A percentile compares a stretch with the other conserved stretches of the same genome.
phyloP scores from a whole-genome alignment of 139 green algal species.

The Astrephomene gubernaculifera region DNA sequence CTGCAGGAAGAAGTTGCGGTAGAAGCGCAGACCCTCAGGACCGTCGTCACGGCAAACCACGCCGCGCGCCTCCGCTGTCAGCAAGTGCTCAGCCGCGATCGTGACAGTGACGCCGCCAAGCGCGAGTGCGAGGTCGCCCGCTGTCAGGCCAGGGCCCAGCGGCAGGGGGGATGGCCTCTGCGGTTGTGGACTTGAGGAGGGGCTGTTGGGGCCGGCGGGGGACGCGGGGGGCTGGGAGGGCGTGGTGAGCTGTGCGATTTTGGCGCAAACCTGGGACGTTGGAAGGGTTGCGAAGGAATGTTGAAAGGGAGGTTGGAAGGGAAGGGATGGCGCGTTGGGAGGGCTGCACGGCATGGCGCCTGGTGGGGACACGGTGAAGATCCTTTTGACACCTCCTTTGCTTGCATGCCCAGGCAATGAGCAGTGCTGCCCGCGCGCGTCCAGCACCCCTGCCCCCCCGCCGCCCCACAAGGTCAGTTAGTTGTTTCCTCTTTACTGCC shows the following conservation, averaged over 20 bases:
- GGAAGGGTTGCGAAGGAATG: neutral
- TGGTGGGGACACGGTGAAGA: too few species aligned
- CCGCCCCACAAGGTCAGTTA: too few species aligned
- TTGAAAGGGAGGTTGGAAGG: neutral
- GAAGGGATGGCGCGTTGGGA: neutral
- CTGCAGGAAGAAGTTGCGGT: constrained; percentile 89
- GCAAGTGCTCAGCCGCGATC: constrained; percentile 88
- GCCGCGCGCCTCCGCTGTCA: constrained; percentile 80
- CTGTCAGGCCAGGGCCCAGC: constrained; percentile 69
- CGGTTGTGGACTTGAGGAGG: neutral
- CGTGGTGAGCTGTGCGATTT: constrained; percentile 14
- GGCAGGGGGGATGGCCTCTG: neutral
- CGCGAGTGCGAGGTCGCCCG: constrained; percentile 65
- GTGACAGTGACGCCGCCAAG: constrained; percentile 67
- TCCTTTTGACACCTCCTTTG: too few species aligned
- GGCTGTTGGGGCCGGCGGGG: neutral
- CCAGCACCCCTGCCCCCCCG: too few species aligned
- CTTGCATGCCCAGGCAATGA: too few species aligned
- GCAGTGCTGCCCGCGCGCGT: too few species aligned
- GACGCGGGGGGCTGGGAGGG: neutral
- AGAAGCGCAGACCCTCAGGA: constrained; percentile 89
- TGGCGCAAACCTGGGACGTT: constrained; percentile 30
- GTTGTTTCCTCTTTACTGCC: too few species aligned
- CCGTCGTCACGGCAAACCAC: constrained; percentile 93
- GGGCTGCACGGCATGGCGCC: too few species aligned